Base-by-base conservation (phyloP, 441 rosid genomes). In the Melastoma candidum region DNA sequence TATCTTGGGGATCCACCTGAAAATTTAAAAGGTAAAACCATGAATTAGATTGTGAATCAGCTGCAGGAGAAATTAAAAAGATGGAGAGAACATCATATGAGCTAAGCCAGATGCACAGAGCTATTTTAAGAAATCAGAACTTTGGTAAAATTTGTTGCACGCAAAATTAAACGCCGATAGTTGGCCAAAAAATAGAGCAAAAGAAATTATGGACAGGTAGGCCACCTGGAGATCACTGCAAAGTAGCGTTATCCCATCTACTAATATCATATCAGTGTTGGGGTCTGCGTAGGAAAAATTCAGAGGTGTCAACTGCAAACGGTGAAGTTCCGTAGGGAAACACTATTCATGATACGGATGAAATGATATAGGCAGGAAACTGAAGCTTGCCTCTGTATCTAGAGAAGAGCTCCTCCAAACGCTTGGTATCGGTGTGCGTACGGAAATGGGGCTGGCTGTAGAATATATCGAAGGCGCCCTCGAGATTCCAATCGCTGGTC, bases 1-100 rank as follows among this genome's bases (percentile, higher is more conserved):
- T 88, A 75, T 92, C 98, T 77, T 92, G 98, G 56, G 97, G 96
- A 79, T 92, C 98, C 70, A 88, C 98, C 96, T 92, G 81, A 39
- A 27, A 61, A 66, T 56, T 70, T 45, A 52, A 11, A 1, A 17
- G 41, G 41, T 36, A 36, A 36, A 36, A 36, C 8, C 22, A 9
- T 36, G 41, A 36, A 36, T 36, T 36, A 36, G 41, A 4, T 4
- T 36, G 22, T 17, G 22, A 36, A 36, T 36, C 41, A 36, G 41
- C 41, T 36, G 41, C 41, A 36, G 41, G 8, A 36, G 0, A 36
- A 36, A 36, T 36, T 36, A 36, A 36, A 36, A 36, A 17, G 22
- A 17, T 36, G 41, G 41, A 36, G 41, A 36, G 41, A 36, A 36
- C 41, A 36, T 4, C 8, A 36, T 36, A 36, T 3, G 8, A 2